Percentiles rank a stretch among this genome's conserved stretches.
Conservation (phyloP, 371 early-diverging fungal genomes). For the Mycotypha africana region DNA sequence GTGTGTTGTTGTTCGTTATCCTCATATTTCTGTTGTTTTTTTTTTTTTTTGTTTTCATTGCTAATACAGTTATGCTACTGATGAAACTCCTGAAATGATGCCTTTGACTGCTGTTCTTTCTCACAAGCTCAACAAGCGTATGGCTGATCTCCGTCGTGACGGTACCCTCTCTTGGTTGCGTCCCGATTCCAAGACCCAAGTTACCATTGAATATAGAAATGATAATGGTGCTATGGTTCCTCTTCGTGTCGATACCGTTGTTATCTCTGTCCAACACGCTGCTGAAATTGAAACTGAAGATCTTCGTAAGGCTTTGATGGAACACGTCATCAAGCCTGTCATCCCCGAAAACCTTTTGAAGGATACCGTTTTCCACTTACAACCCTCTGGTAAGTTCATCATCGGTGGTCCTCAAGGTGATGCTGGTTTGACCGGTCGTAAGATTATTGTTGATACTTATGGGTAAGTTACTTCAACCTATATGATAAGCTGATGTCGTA, state of each 20-base stretch:
- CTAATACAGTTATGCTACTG: conserved; percentile 95
- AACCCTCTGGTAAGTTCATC: conserved; percentile 99
- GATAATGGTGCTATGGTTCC: conserved; percentile 92
- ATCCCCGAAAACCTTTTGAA: conserved; percentile 91
- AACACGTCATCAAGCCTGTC: conserved; percentile 92
- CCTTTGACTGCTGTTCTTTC: conserved; percentile 94
- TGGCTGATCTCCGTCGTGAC: conserved; percentile 93
- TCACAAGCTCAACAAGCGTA: conserved; percentile 95
- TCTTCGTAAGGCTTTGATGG: conserved; percentile 85
- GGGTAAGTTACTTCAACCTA: conserved; percentile 13
- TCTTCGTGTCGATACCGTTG: conserved; percentile 96
- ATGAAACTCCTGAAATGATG: conserved; percentile 99
- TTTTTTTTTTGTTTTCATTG: too few species aligned
- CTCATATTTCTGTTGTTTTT: too few species aligned
- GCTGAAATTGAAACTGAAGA: conserved; percentile 81
- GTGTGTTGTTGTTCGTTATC: too few species aligned
- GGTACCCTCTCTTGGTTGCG: conserved; percentile 91
- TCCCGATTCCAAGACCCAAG: conserved; percentile 99
- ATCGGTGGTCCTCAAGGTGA: conserved; percentile 99
- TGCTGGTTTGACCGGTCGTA: conserved; percentile 99
- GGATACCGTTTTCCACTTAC: conserved; percentile 95
- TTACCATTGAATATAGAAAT: conserved; percentile 98
- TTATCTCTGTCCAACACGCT: conserved; percentile 98
- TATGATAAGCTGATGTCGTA: too few species aligned
- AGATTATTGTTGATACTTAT: conserved; percentile 98